Base-by-base conservation (phyloP, 2,329 filamentous ascomycete species). In the Ophiocordyceps camponoti-saundersi region DNA sequence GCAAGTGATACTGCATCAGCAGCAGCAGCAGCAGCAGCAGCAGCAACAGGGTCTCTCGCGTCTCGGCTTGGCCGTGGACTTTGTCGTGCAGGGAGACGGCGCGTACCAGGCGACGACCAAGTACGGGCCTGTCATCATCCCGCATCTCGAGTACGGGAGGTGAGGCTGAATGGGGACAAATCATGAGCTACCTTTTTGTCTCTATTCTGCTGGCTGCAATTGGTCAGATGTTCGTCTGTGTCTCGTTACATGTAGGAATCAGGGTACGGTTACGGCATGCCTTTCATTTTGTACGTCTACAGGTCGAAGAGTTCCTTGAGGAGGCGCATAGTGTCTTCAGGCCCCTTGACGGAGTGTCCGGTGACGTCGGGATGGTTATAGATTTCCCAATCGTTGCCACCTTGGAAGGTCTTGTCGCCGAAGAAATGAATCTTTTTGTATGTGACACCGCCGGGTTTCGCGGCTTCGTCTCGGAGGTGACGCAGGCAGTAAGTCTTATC, bases 361-460 rank as follows among this genome's bases (percentile, higher is more conserved):
- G 83, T 80, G 34, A 85, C 93, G 59, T 90, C 75, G 47, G 74
- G 60, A 62, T 96, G 90, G 53, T 68, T 72, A 65, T 82, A 96
- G 61, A 98, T 95, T 71, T 96, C 90, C 62, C 81, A 90, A 67
- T 98, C 92, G 64, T 96, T 98, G 51, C 92, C 92, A 52, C 92
- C 90, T 63, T 81, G 67, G 61, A 79, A 80, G 23, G 85, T 85
- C 80, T 96, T 98, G 74, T 98, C 92, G 53, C 92, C 92, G 59
- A 96, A 98, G 76, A 96, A 96, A 72, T 96, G 92, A 56, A 96
- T 83, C 42, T 77, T 90, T 55, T 79, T 85, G 72, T 90, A 96
- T 22, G 80, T 68, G 52, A 93, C 70, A 51, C 82, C 81, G 58
- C 77, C 80, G 40, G 75, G 71, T 62, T 75, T 72, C 67, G 74